Conservation (phyloP, 2,329 filamentous ascomycete species). For the Aspergillus phoenicis region DNA sequence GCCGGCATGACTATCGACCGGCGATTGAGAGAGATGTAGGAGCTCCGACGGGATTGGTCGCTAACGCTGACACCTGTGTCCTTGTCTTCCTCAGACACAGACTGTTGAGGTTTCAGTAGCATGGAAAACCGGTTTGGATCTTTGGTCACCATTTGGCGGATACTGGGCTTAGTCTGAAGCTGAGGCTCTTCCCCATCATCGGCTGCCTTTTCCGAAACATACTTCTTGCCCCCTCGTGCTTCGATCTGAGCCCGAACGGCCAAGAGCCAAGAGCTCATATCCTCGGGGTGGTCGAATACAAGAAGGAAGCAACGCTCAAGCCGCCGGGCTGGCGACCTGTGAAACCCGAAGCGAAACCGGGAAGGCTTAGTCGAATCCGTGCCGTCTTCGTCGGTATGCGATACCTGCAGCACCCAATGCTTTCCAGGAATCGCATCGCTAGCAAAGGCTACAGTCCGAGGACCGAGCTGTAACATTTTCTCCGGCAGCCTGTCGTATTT, state of each 20-base stretch:
- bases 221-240: slow-evolving; percentile 48
- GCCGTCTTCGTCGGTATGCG: slow-evolving; percentile 39
- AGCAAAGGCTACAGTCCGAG: slow-evolving; percentile 51
- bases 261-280: slow-evolving; percentile 50
- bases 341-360: slow-evolving; percentile 45
- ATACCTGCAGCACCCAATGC: slow-evolving; percentile 53
- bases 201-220: slow-evolving; percentile 40
- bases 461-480: slow-evolving; percentile 49
- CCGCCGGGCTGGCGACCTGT: slow-evolving; percentile 36
- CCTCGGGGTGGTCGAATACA: slow-evolving; percentile 47
- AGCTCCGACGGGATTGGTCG: slow-evolving; percentile 32
- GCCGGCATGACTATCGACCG: slow-evolving; percentile 28
- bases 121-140: slow-evolving; percentile 38
- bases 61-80: slow-evolving; percentile 23
- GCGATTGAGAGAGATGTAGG: slow-evolving; percentile 33
- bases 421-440: slow-evolving; percentile 54
- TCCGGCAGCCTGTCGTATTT: slow-evolving; percentile 51
- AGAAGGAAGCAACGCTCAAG: slow-evolving; percentile 46
- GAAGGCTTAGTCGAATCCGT: slow-evolving; percentile 38
- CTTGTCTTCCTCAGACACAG: slow-evolving; percentile 28
- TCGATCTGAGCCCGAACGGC: slow-evolving; percentile 51
- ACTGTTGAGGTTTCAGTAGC: slow-evolving; percentile 31
- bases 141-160: slow-evolving; percentile 38
- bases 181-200: slow-evolving; percentile 32
- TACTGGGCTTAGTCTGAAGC: slow-evolving; percentile 32